Base-by-base conservation (phyloP, 495 filamentous ascomycete genomes). In the Penicillium samsonianum region DNA sequence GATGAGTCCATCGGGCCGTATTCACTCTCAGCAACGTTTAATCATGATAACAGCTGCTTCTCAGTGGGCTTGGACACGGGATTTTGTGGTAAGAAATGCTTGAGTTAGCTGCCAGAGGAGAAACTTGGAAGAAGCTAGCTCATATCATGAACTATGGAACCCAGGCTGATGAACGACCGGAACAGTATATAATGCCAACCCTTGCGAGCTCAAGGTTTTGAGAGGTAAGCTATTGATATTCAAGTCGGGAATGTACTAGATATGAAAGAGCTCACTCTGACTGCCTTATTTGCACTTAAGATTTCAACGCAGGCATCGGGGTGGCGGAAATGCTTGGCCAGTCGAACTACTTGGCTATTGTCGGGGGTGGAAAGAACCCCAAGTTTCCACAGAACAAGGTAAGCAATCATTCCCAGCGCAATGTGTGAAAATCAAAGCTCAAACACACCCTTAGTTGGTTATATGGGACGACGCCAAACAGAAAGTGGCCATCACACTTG, bases 391-490 rank as follows among this genome's bases (percentile, higher is more conserved):
- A 86, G 60, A 95, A 95, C 75, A 96, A 96, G 75, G 92, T 88
- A 63, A 67, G 76, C 59, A 58, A 45, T 53, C 35, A 59, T 59
- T 28, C 58, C 30, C n/a, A 41, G 30, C 20, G 11, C 12, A 38
- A 38, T 17, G 1, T n/a, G 14, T 3, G 35, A 17, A 6, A 0
- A 17, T 38, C 35, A 17, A 25, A 19, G n/a, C 33, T 52, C 48
- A 50, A 43, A 42, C 41, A 60, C n/a, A 55, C 60, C 26, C 57
- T 14, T 12, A 90, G 88, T 79, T 92, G 57, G 83, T 96, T 26
- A 89, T 97, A 57, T 98, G 93, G 94, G 92, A 98, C 68, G 91
- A 96, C 62, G 80, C 79, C 23, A 91, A 89, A 61, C 84, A 88
- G 59, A 90, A 89, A 64, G 80, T 84, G 6, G 87, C 83, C 25